Evolutionary conservation across 345 rosid genomes (phyloP), one percentile per base, ranked within the genome.

Genomic region (Populus nigra): DNA sequence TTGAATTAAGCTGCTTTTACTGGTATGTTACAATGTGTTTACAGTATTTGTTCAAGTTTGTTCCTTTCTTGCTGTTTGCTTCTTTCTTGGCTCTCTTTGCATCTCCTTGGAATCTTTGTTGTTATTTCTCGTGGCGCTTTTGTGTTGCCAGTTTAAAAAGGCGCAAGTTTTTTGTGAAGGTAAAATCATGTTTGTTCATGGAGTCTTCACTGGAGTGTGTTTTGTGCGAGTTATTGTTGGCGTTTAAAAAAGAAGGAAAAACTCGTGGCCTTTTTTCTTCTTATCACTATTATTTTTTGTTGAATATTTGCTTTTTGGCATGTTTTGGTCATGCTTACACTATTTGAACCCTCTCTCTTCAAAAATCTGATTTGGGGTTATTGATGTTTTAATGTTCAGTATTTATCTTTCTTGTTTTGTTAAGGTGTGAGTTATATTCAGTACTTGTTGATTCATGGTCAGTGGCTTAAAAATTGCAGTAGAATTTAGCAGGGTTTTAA

Each of bases 11-110:
- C 49, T 27, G 62, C 25, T 49, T 17, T 39, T 69, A 9, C n/a
- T 9, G 36, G 43, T 77, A 63, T 47, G 49, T 77, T 63, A 29
- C 33, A 20, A 4, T 31, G 69, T 45, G 5, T 16, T 65, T 29
- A 6, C 4, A 18, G 63, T 50, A 47, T 2, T 15, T 15, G 36
- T 65, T 15, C 25, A 50, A 22, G 47, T 63, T 45, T 69, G 39
- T 62, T 77, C 75, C 80, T 61, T 62, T 77, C 62, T 62, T 11
- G 74, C 27, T 70, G 33, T 16, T 53, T 55, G 70, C 63, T 65
- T 63, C 38, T 18, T 29, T 66, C 10, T 16, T 5, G 10, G 55
- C 13, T 68, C 59, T 23, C 69, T n/a, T 45, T 62, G 7, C 39
- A 35, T 16, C 50, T 18, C 33, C 33, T 49, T 55, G 5, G 45